Conservation (phyloP, 1,139 yeast genomes). For the Kodamaea ohmeri region DNA sequence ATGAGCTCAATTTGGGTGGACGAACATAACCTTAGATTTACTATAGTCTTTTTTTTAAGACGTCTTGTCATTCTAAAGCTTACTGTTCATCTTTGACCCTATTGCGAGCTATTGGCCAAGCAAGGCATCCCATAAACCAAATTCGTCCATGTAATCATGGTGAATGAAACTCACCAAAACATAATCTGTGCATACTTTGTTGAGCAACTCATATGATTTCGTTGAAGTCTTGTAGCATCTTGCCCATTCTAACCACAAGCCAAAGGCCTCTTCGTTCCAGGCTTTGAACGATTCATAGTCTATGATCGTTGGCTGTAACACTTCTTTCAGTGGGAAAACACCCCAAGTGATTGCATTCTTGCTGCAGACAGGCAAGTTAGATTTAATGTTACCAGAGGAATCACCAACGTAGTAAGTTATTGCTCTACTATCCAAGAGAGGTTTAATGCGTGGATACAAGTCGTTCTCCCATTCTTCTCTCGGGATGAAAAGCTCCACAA, state of each 20-base stretch:
- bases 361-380: conserved; percentile 52
- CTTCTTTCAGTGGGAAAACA: conserved; percentile 83
- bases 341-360: conserved; percentile 94
- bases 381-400: conserved; percentile 50
- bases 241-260: conserved; percentile 91
- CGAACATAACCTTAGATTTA: not conserved
- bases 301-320: conserved; percentile 82
- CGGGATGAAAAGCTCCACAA: conserved; percentile 79
- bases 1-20: conserved; percentile 17
- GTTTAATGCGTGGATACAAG: conserved; percentile 52
- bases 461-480: conserved; percentile 58
- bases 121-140: conserved; percentile 74
- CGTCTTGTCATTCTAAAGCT: no score
- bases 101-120: conserved; percentile 27
- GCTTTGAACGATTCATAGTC: conserved; percentile 87
- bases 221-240: conserved; percentile 63
- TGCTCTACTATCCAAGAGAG: conserved; percentile 37
- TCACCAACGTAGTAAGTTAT: conserved; percentile 75
- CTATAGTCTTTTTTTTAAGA: no score
- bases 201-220: conserved; percentile 58
- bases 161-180: conserved; percentile 80
- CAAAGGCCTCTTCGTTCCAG: conserved; percentile 93
- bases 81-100: conserved; percentile 9
- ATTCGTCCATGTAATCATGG: conserved; percentile 75
- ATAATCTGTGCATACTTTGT: conserved; percentile 57